phyloP scores from a whole-genome alignment of 257 asterid species.

The Fraxinus anomala region DNA sequence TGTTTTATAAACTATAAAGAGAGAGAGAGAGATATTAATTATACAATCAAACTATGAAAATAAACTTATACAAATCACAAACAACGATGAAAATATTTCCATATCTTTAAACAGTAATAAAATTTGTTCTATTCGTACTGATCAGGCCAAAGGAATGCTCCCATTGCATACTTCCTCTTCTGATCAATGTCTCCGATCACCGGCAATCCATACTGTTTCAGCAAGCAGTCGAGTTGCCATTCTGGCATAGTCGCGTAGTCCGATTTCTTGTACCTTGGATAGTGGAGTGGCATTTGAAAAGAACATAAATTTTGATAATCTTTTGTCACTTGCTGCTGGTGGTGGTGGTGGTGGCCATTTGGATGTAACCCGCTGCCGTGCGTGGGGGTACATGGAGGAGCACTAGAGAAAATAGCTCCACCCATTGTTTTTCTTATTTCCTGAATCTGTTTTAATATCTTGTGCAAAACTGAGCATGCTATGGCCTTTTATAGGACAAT shows the following conservation, averaged over 20 bases:
- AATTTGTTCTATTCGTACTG: constrained; percentile 18
- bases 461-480: background rate
- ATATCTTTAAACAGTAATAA: background rate
- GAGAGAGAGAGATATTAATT: background rate
- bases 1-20: too few species aligned
- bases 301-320: background rate
- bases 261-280: constrained; percentile 44
- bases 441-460: background rate
- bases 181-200: constrained; percentile 37
- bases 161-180: constrained; percentile 55
- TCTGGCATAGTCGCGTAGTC: constrained; percentile 55
- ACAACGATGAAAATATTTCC: background rate
- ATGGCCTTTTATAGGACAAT: constrained; percentile 21
- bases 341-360: constrained; percentile 3
- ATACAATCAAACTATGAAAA: background rate
- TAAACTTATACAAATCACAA: too few species aligned
- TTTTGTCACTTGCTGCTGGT: background rate
- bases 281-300: constrained; percentile 51
- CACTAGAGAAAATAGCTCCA: constrained; percentile 4
- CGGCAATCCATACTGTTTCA: constrained; percentile 49
- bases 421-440: constrained; percentile 8
- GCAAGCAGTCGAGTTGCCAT: constrained; percentile 42
- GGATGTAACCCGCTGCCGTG: constrained; percentile 23
- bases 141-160: constrained; percentile 54
- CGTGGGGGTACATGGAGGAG: constrained; percentile 23